These are phyloP conservation scores for Begonia masoniana DNA, from an alignment of 306 rosid species.

Conservation along the genomic window DNA sequence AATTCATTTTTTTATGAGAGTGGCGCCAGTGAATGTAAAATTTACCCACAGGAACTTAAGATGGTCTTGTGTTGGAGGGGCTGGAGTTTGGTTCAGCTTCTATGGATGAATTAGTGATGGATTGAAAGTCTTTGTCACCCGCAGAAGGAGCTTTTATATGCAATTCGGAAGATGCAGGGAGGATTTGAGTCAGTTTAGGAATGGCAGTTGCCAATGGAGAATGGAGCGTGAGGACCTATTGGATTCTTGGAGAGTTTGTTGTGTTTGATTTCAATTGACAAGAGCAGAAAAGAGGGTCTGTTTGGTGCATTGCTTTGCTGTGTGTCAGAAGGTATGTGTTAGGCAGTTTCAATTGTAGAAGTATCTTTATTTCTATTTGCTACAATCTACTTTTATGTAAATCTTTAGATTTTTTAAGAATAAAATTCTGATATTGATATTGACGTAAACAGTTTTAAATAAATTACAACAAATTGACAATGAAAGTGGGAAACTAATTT, in stretches of 20 bases:
- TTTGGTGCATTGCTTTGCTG: constrained; percentile 93
- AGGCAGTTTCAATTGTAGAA: too few species aligned
- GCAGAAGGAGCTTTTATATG: constrained; percentile 52
- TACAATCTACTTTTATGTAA: too few species aligned
- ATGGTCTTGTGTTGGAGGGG: constrained; percentile 38
- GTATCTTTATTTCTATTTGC: too few species aligned
- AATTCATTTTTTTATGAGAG: constrained; percentile 67
- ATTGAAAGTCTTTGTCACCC: constrained; percentile 31
- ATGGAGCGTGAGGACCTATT: constrained; percentile 64
- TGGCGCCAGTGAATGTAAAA: constrained; percentile 41
- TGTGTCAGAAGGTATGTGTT: constrained; percentile 85
- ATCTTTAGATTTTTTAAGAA: too few species aligned
- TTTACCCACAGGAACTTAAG: constrained; percentile 54
- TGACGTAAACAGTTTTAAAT: too few species aligned
- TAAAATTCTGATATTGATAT: too few species aligned
- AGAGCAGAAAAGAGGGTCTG: constrained; percentile 66
- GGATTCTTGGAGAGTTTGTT: constrained; percentile 76
- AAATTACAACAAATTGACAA: too few species aligned
- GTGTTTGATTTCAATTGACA: constrained; percentile 67
- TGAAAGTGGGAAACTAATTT: too few species aligned
- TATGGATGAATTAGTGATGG: constrained; percentile 21
- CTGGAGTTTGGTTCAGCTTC: constrained; percentile 14
- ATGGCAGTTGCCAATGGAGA: constrained; percentile 89
- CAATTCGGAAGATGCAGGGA: constrained; percentile 70
- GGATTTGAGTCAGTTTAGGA: constrained; percentile 61